Conservation (phyloP, 495 filamentous ascomycete species). For the Podospora conica region DNA sequence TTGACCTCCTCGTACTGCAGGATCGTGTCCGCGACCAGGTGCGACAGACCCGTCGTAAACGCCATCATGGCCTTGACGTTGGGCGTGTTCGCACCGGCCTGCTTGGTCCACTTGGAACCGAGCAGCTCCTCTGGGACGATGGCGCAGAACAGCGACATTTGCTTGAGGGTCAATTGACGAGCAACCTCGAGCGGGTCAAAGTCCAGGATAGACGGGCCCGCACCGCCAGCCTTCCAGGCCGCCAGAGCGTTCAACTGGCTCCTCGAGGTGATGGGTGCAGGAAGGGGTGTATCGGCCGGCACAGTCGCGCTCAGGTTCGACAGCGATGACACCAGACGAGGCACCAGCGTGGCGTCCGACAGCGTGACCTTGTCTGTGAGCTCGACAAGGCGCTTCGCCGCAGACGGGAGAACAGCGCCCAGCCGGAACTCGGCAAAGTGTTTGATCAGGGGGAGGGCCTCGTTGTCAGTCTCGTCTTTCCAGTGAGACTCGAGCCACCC, state of each 20-base stretch:
- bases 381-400: constrained; percentile 71
- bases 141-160: constrained; percentile 86
- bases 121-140: constrained; percentile 94
- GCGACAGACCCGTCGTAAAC: constrained; percentile 83
- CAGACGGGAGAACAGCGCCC: constrained; percentile 59
- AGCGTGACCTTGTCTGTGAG: constrained; percentile 77
- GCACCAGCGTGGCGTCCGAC: constrained; percentile 69
- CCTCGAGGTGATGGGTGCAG: constrained; percentile 62
- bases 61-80: constrained; percentile 94
- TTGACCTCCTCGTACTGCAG: constrained; percentile 80
- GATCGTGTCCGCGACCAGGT: constrained; percentile 94
- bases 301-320: constrained; percentile 76
- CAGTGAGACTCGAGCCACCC: constrained; percentile 96
- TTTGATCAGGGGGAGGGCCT: constrained; percentile 67
- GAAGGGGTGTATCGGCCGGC: constrained; percentile 64
- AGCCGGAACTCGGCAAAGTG: constrained; percentile 73
- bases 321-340: constrained; percentile 79
- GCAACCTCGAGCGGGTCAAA: constrained; percentile 92
- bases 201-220: constrained; percentile 70
- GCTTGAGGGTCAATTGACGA: constrained; percentile 88
- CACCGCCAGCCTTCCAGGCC: constrained; percentile 66
- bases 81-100: constrained; percentile 67
- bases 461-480: constrained; percentile 71
- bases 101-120: constrained; percentile 88
- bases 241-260: constrained; percentile 68